Base-by-base conservation (phyloP, 352 stramenopile genomes). In the Globisporangium cederbergense region DNA sequence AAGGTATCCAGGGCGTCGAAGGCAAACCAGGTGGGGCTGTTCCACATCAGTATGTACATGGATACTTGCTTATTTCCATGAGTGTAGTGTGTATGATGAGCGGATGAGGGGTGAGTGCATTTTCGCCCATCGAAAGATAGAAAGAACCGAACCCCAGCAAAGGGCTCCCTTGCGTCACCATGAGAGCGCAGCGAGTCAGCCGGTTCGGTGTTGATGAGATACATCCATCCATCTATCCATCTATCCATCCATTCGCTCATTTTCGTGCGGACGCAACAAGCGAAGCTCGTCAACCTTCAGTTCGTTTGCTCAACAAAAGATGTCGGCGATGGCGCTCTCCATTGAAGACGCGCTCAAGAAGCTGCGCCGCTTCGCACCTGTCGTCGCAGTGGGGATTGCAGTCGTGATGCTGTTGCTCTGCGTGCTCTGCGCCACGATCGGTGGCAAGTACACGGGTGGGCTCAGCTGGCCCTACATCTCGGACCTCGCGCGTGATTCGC, bases 401-500 rank as follows among this genome's bases (percentile, higher is more conserved):
- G 64, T 81, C 38, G 46, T 36, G 16, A 89, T 74, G 42, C 65
- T 89, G 28, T 57, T 81, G 55, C 67, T 72, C 0, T 89, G 79
- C 56, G 67, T 87, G 8, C 58, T 60, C 18, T 71, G 86, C 46
- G 58, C 74, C 42, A 84, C 78, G 46, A 36, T 52, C 50, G 69
- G 71, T 8, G 67, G 73, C 49, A 72, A 69, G 13, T 89, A 87
- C 58, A 65, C 76, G 3, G 80, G 80, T 40, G 76, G 76, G 0
- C 66, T 89, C 10, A 32, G 30, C 3, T 86, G 77, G 77, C 79
- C 77, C 20, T 89, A 83, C 67, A 74, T 89, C 65, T 85, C 77
- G 14, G 77, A 86, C 61, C 72, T 78, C 47, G 74, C 70, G 50
- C 71, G 76, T 59, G 75, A 80, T 43, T 53, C 68, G 14, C 75